Percentiles rank a stretch among this genome's conserved stretches.
phyloP scores from a whole-genome alignment of 2,329 filamentous ascomycete species.

The Aspergillus sclerotialis region DNA sequence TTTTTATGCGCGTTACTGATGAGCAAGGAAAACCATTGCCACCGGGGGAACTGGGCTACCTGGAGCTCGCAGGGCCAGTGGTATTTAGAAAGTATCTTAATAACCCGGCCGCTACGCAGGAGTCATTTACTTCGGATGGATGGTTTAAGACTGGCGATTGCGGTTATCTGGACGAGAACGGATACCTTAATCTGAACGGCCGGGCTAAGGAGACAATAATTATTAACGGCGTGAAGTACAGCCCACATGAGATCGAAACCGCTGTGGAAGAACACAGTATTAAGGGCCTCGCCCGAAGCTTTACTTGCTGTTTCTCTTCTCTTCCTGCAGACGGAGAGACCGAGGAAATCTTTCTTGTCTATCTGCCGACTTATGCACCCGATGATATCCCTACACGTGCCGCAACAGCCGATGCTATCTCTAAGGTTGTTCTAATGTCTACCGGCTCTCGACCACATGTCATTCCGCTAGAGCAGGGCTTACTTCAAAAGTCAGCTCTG shows the following conservation, averaged over 20 bases:
- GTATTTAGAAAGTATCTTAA: conserved; percentile 26
- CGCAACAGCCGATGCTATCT: conserved; percentile 5
- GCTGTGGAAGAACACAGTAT: conserved; percentile 29
- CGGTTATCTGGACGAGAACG: conserved; percentile 7
- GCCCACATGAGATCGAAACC: conserved; percentile 31
- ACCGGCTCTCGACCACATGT: conserved; percentile 5
- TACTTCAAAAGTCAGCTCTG: conserved; percentile 9
- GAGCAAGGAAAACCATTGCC: not conserved
- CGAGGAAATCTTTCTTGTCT: conserved; percentile 36
- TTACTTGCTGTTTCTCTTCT: conserved; percentile 35
- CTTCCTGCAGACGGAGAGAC: conserved; percentile 20
- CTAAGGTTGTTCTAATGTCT: conserved; percentile 5
- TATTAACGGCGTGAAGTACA: conserved; percentile 43
- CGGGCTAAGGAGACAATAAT: conserved; percentile 38
- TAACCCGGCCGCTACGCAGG: conserved; percentile 17
- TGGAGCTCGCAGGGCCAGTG: conserved; percentile 17
- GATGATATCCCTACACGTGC: conserved; percentile 6
- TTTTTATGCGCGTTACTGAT: conserved; percentile 15
- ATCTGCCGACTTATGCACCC: conserved; percentile 19
- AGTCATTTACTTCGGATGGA: conserved; percentile 22
- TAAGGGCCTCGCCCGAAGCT: conserved; percentile 17
- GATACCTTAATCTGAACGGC: conserved; percentile 8
- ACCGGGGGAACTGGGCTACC: conserved; percentile 6
- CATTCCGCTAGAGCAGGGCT: conserved; percentile 6
- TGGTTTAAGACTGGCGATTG: conserved; percentile 26